Evolutionary conservation across 1,284 basidiomycete species (phyloP).

Genomic region (Ganoderma sinense): DNA sequence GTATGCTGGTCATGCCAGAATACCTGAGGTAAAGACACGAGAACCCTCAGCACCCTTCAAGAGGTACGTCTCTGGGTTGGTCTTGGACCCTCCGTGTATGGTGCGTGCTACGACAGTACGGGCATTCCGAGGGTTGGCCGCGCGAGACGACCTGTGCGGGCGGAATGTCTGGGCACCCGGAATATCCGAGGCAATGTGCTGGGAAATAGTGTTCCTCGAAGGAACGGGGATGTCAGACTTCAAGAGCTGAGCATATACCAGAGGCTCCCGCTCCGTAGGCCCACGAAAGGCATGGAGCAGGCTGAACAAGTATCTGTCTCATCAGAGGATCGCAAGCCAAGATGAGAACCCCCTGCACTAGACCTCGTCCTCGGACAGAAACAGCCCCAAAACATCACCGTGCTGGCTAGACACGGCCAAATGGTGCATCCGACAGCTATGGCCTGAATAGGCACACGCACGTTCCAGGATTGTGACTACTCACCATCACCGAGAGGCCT

Average conservation of each 20-base stretch:
- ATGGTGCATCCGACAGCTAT: neutral
- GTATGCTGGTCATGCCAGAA: neutral
- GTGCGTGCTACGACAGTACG: neutral
- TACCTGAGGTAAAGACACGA: neutral
- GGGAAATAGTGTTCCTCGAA: neutral
- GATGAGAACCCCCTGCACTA: neutral
- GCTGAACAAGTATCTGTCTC: neutral
- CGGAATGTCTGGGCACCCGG: neutral
- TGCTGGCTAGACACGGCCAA: neutral
- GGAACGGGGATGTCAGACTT: neutral
- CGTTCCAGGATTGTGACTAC: neutral
- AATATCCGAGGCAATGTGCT: neutral
- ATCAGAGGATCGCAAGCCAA: neutral
- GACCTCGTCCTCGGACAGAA: neutral
- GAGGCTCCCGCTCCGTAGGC: neutral
- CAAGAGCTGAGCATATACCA: neutral
- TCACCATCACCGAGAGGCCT: neutral
- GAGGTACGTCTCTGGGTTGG: neutral
- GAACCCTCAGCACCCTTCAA: neutral
- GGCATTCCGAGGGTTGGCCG: neutral
- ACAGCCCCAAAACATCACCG: neutral
- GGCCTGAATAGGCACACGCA: neutral
- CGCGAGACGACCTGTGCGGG: neutral
- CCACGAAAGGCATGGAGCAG: neutral
- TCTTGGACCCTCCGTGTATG: neutral